A percentile compares a stretch with the other conserved stretches of the same genome.
phyloP scores from a whole-genome alignment of 1,284 basidiomycete species.

The Violaceomyces palustris region DNA sequence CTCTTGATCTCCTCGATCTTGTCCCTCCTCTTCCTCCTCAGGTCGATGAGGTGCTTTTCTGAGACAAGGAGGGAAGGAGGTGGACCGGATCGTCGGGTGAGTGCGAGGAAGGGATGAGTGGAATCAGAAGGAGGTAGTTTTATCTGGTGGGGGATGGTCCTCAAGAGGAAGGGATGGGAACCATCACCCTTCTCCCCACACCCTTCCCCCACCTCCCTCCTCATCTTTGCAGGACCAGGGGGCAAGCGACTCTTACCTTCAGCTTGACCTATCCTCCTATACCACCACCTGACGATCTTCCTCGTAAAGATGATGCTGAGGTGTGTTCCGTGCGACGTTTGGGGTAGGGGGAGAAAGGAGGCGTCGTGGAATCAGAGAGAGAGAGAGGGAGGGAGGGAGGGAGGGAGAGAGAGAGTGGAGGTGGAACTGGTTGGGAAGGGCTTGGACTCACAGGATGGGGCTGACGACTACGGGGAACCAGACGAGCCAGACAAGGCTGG shows the following conservation, averaged over 20 bases:
- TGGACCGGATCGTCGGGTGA: too few species aligned
- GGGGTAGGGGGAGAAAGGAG: constrained; percentile 1
- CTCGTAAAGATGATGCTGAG: constrained; percentile 74
- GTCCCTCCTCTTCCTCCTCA: constrained; percentile 73
- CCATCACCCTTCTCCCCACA: too few species aligned
- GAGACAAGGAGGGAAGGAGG: not conserved
- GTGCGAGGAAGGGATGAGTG: not conserved
- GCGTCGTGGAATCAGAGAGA: not conserved
- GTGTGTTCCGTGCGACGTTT: not conserved
- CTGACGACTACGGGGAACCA: constrained; percentile 24
- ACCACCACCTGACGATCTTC: constrained; percentile 80
- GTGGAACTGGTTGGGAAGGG: not conserved
- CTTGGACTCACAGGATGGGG: constrained; percentile 13
- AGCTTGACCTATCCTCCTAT: constrained; percentile 71
- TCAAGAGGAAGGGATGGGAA: too few species aligned
- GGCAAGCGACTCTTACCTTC: constrained; percentile 59
- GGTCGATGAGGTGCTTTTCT: constrained; percentile 70
- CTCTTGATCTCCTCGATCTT: constrained; percentile 96
- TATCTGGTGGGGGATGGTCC: too few species aligned
- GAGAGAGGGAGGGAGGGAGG: constrained; percentile 1
- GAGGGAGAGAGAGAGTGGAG: not conserved
- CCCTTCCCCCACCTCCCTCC: too few species aligned
- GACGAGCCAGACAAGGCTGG: constrained; percentile 1
- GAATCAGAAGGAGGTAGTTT: not conserved
- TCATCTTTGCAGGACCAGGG: too few species aligned